Conservation (phyloP, 148 eudicot species). For the Heliosperma pusillum region DNA sequence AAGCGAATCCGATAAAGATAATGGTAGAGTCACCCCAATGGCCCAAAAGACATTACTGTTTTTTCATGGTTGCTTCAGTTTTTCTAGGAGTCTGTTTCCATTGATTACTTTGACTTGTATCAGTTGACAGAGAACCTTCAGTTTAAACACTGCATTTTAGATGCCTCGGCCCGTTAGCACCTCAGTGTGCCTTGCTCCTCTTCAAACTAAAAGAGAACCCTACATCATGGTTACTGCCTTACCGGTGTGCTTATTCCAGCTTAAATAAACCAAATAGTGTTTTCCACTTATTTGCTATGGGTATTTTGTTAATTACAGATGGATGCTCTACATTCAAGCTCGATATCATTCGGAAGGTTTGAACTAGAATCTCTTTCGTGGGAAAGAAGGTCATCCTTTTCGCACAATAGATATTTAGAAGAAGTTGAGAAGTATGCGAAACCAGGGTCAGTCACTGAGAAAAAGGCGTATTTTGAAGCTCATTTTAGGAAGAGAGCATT, state of each 20-base stretch:
- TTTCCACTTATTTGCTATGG: background rate
- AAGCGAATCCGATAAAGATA: too few species aligned
- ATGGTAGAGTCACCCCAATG: too few species aligned
- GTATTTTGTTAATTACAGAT: constrained; percentile 27
- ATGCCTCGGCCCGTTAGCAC: too few species aligned
- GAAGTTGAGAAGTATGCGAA: constrained; percentile 67
- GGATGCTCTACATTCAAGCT: constrained; percentile 63
- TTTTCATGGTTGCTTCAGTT: too few species aligned
- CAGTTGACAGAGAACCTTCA: too few species aligned
- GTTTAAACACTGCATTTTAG: too few species aligned
- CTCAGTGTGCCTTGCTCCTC: too few species aligned
- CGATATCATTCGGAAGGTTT: constrained; percentile 79
- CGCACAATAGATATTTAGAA: constrained; percentile 72
- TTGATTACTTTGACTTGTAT: too few species aligned
- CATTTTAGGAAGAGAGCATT: constrained; percentile 61
- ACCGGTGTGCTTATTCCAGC: background rate
- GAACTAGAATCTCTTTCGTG: constrained; percentile 62
- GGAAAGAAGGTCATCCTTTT: constrained; percentile 82
- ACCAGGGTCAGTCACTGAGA: constrained; percentile 79
- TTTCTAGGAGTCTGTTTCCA: too few species aligned
- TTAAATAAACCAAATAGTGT: background rate
- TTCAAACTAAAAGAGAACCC: background rate
- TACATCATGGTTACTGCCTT: background rate
- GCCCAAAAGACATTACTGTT: too few species aligned
- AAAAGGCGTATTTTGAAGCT: constrained; percentile 74